Conservation (phyloP, 441 rosid species). For the Populus trichocarpa region DNA sequence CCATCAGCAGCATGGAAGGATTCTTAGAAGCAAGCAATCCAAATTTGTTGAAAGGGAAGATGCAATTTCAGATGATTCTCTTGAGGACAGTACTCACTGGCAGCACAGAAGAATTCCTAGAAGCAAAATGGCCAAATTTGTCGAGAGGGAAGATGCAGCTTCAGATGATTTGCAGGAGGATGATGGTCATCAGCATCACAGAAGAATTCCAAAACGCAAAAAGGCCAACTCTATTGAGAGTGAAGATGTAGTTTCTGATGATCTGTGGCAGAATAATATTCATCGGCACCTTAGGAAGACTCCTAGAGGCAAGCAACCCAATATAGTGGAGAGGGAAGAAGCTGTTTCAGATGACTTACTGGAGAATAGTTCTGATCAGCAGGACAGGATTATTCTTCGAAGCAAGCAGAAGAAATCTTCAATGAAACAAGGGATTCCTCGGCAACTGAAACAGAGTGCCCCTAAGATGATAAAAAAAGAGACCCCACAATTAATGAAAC, state of each 20-base stretch:
- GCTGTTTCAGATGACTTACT: constrained; percentile 30
- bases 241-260: constrained; percentile 21
- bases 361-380: constrained; percentile 21
- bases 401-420: constrained; percentile 28
- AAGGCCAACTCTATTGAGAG: constrained; percentile 27
- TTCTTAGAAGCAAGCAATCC: constrained; percentile 33
- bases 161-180: constrained; percentile 46
- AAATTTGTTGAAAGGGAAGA: constrained; percentile 33
- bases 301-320: constrained; percentile 27
- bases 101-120: constrained; percentile 29
- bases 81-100: constrained; percentile 25
- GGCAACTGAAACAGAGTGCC: constrained; percentile 27
- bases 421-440: constrained; percentile 33
- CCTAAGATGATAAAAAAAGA: constrained; percentile 27
- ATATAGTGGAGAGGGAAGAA: constrained; percentile 22
- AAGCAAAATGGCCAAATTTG: constrained; percentile 36
- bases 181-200: constrained; percentile 12
- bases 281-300: constrained; percentile 20
- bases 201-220: constrained; percentile 12
- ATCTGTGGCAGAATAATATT: constrained; percentile 18
- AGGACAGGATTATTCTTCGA: constrained; percentile 17
- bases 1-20: constrained; percentile 23
- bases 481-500: constrained; percentile 23
- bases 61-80: constrained; percentile 39
- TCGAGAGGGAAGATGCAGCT: constrained; percentile 37